Conservation (phyloP, 1,284 basidiomycete genomes). For the Paramarasmius palmivorus region DNA sequence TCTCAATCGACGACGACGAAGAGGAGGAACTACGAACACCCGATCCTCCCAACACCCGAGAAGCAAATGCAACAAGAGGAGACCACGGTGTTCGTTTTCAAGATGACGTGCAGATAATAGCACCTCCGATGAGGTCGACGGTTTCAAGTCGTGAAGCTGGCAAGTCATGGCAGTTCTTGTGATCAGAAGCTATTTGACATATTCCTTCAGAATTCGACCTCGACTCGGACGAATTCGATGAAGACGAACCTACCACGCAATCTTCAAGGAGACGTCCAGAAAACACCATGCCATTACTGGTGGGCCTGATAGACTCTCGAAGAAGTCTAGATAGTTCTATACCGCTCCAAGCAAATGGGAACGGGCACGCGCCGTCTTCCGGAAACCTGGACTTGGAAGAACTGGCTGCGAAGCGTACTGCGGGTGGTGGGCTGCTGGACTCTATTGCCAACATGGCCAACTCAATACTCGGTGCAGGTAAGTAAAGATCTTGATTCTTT, state of each 20-base stretch:
- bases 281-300: slow-evolving; percentile 71
- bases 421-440: slow-evolving; percentile 81
- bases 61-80: slow-evolving; percentile 17
- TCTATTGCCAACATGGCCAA: slow-evolving; percentile 95
- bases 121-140: slow-evolving; percentile 68
- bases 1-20: slow-evolving; percentile 48
- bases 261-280: slow-evolving; percentile 41
- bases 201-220: slow-evolving; percentile 66
- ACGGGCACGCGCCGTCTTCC: slow-evolving; percentile 21
- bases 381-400: slow-evolving; percentile 63
- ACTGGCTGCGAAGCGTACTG: slow-evolving; percentile 61
- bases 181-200: slow-evolving; percentile 11
- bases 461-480: slow-evolving; percentile 93
- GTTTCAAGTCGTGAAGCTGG: slow-evolving; percentile 74
- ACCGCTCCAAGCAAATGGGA: slow-evolving; percentile 40
- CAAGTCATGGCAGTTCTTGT: slow-evolving; percentile 39
- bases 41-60: slow-evolving; percentile 28
- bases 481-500: slow-evolving; percentile 14
- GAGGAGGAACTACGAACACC: slow-evolving; percentile 34
- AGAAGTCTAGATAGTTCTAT: slow-evolving; percentile 55
- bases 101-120: slow-evolving; percentile 67
- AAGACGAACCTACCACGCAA: slow-evolving; percentile 36
- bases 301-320: slow-evolving; percentile 69
- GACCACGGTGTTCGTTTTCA: slow-evolving; percentile 57
- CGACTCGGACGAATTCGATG: slow-evolving; percentile 71